Base-by-base conservation (phyloP, 2,329 filamentous ascomycete genomes). In the Verticillium zaregamsianum region DNA sequence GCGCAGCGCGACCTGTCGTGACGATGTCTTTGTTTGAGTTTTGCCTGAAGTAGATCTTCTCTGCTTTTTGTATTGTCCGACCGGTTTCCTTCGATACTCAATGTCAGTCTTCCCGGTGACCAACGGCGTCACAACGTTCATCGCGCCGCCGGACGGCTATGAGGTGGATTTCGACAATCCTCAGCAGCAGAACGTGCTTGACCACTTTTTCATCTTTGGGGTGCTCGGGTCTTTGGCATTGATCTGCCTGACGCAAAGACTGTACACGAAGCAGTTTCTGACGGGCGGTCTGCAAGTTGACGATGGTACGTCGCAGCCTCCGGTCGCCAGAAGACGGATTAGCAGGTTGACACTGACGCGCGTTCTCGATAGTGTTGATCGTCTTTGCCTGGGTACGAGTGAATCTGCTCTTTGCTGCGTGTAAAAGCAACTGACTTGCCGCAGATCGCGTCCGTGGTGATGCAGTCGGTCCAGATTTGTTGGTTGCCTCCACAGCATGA, bases 101-200 rank as follows among this genome's bases (percentile, higher is more conserved):
- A 32, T 55, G 28, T 59, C 40, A 28, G 28, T 4, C 5, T 70
- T 69, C 56, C 69, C 69, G 9, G 57, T 66, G 1, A 57, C 63
- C 5, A 66, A 71, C 59, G 71, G 71, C 39, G 66, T 69, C n/a
- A 66, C 63, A 20, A 67, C 67, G 12, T 55, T 72, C 14, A 59
- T 68, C 6, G 39, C 64, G 23, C 68, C 73, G 5, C 72, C 73
- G 3, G 62, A 66, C 7, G 73, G 66, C 35, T 77, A 75, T 59
- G 67, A 68, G 9, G 70, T 75, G 28, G 66, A 77, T 57, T 73
- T 77, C 54, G 69, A 70, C 2, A 65, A 75, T 49, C 73, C 74
- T 2, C 66, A 67, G 40, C 65, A 66, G 14, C 66, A 70, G 23
- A 66, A 62, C 15, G 68, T 68, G 15, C 33, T 63, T 1, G 59